Conservation (phyloP, 805 yeast genomes). For the Yamadazyma laniorum region DNA sequence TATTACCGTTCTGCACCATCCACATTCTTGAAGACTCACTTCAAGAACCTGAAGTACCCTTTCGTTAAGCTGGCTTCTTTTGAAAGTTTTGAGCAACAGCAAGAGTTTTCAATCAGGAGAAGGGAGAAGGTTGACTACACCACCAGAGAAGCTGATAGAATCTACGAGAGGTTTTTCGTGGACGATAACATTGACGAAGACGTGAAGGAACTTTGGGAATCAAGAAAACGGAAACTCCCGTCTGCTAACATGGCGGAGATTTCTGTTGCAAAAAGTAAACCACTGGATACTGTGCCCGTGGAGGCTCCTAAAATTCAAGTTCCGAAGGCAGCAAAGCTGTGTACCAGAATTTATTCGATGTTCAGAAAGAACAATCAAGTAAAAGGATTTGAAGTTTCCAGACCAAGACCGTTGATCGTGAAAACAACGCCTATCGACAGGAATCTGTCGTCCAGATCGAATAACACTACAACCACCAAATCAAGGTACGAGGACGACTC, state of each 20-base stretch:
- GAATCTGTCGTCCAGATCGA: not conserved
- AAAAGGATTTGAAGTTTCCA: slow-evolving; percentile 32
- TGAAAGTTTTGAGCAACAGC: slow-evolving; percentile 18
- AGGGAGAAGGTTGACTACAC: slow-evolving; percentile 47
- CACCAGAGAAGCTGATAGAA: slow-evolving; percentile 58
- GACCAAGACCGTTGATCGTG: slow-evolving; percentile 35
- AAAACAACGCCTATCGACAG: slow-evolving; percentile 9
- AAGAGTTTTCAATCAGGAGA: slow-evolving; percentile 16
- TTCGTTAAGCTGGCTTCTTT: slow-evolving; percentile 5
- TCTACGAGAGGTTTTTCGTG: slow-evolving; percentile 40
- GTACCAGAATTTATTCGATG: slow-evolving; percentile 1
- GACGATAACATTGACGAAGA: slow-evolving; percentile 50
- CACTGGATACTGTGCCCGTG: too few relatives aligned
- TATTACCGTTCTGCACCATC: slow-evolving; percentile 15
- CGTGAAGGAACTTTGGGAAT: slow-evolving; percentile 50
- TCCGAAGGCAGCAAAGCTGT: too few relatives aligned
- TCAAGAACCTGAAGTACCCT: not conserved
- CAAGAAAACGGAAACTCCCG: slow-evolving; percentile 29
- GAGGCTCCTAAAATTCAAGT: not conserved
- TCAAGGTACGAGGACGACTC: too few relatives aligned
- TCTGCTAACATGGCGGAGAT: not conserved
- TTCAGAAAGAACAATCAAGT: slow-evolving; percentile 4
- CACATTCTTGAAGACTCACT: not conserved
- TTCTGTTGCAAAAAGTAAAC: not conserved
- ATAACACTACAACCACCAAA: not conserved